Evolutionary conservation across 1,139 yeast species (phyloP), one percentile per base, ranked within the genome.

Genomic region (Debaryomycetaceae sp.): DNA sequence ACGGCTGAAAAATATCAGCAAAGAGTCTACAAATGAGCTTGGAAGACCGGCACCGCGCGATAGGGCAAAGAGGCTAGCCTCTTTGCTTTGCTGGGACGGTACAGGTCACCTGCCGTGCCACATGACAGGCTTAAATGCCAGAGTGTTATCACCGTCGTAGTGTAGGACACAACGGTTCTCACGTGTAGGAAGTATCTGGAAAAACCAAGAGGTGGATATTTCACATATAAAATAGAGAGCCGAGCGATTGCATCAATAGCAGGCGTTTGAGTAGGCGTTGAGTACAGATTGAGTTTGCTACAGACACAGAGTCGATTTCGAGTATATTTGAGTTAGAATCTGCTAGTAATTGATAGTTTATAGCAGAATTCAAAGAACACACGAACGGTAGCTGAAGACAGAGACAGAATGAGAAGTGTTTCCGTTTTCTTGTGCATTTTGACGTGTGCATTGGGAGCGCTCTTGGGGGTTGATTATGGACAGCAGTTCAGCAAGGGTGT

Each of bases 401-500:
- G 13, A n/a, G n/a, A n/a, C 17, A 34, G n/a, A n/a, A 34, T 14
- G 37, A 34, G 37, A 34, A 34, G 22, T n/a, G 17, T 34, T 34
- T 34, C 4, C 13, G 37, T 34, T 27, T 11, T 27, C 31, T 27
- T 27, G 8, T 27, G 31, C 11, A 27, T 27, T 2, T 2, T 11
- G 2, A 27, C 31, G 11, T 27, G 31, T 27, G 57, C 60, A 1
- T 51, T 61, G 3, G 78, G 79, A 6, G 95, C 96, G 3, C 78
- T 93, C 14, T 68, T 93, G 42, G 98, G 97, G 24, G 73, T 93
- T 39, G 99, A 93, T 63, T 84, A 79, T 59, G 99, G 99, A 44
- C 86, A 87, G 48, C 95, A 90, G 59, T 87, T 76, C 70, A 81
- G 93, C 34, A 93, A 95, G 62, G 89, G 96, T 1, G 88, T 86